These are phyloP conservation scores for Dalbergia oliveri DNA, from an alignment of 306 rosid species.

Conservation along the genomic window DNA sequence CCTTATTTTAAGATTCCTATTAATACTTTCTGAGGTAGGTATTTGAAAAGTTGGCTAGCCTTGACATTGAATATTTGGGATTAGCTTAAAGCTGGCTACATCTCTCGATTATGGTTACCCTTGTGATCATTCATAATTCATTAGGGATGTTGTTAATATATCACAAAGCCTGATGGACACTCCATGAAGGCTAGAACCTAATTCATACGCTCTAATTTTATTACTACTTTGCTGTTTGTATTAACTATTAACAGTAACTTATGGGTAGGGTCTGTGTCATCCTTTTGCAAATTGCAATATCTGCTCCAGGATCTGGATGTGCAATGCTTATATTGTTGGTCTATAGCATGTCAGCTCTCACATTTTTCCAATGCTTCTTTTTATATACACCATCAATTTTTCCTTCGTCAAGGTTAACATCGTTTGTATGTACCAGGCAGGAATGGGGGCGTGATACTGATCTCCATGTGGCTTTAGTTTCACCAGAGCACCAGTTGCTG, in stretches of 20 bases:
- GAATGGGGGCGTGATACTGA: slow-evolving; percentile 47
- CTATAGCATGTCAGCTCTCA: neutral
- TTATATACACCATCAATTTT: neutral
- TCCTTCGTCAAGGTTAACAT: neutral
- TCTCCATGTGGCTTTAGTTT: slow-evolving; percentile 44
- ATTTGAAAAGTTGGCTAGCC: no score
- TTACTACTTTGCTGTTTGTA: neutral
- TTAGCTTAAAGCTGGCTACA: neutral
- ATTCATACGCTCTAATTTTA: neutral
- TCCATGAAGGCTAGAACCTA: slow-evolving; percentile 3
- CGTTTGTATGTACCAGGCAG: slow-evolving; percentile 42
- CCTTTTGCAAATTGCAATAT: neutral
- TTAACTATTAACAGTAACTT: no score
- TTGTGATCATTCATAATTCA: no score
- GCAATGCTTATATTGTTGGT: slow-evolving; percentile 11
- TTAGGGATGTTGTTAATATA: slow-evolving; percentile 4
- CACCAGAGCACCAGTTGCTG: slow-evolving; percentile 52
- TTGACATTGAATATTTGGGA: neutral
- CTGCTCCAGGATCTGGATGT: neutral
- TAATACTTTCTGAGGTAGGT: no score
- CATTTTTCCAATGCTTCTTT: slow-evolving; percentile 5
- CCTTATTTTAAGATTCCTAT: no score
- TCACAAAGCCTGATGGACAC: neutral
- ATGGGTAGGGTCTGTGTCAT: neutral
- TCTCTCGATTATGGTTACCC: neutral